Conservation (phyloP, 495 filamentous ascomycete genomes). For the Annulohypoxylon bovei region DNA sequence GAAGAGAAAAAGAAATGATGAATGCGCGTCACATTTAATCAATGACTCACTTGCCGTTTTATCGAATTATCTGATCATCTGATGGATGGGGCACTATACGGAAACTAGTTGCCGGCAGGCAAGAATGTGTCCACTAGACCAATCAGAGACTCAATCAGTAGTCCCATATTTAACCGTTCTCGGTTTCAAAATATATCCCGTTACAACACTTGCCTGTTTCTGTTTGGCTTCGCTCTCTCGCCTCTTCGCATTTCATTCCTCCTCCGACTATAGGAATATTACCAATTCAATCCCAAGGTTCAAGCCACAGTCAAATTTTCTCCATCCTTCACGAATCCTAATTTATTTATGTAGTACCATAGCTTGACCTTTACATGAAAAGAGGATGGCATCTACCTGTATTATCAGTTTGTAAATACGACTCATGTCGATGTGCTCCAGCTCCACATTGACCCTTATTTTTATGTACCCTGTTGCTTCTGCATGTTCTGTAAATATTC, state of each 20-base stretch:
- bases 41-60: neutral
- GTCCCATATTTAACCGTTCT: slow-evolving; percentile 36
- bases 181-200: slow-evolving; percentile 35
- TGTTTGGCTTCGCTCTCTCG: neutral
- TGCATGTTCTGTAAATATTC: neutral
- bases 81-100: neutral
- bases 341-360: neutral
- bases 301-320: neutral
- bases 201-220: neutral
- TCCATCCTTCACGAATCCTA: neutral
- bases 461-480: neutral
- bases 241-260: slow-evolving; percentile 20
- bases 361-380: neutral
- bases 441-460: slow-evolving; percentile 1
- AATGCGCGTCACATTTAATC: neutral
- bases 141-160: slow-evolving; percentile 3
- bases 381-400: neutral
- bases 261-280: slow-evolving; percentile 34
- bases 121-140: neutral
- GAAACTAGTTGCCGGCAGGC: slow-evolving; percentile 8
- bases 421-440: neutral
- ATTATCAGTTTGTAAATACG: neutral
- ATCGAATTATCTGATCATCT: slow-evolving; percentile 5
- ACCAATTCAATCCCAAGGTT: slow-evolving; percentile 12
- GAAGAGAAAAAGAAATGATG: neutral